Base-by-base conservation (phyloP, 257 asterid genomes). In the Linaria vulgaris region DNA sequence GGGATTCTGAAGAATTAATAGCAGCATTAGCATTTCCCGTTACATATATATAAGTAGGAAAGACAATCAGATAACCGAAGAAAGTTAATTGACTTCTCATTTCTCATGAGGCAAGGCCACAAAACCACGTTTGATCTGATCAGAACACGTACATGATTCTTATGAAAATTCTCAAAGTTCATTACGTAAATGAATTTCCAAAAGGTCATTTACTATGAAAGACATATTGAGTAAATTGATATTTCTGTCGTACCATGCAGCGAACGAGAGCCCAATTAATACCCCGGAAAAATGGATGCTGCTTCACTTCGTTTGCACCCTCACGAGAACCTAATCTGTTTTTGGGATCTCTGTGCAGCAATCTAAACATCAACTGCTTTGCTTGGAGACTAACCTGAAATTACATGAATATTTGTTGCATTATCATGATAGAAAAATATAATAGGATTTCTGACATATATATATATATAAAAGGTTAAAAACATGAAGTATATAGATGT, bases 201-300 rank as follows among this genome's bases (percentile, higher is more conserved):
- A 4, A 44, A 47, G 19, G 21, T 6, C 9, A 19, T 14, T 47
- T 21, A 21, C 8, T 5, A 30, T 16, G n/a, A 25, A 21, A 53
- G 23, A 8, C 27, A 48, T 25, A 67, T 25, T 52, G 11, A 53
- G 41, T 21, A 38, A 53, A 53, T 3, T 34, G 65, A 54, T 44
- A 15, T 62, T 43, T 44, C 4, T 9, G 17, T 44, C 45, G 50
- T 74, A 92, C 99, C 99, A 78, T 74, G 91, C 96, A 82, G 48
- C 99, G 94, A 60, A 92, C 81, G 16, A 92, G 79, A 75, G 97
- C 96, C 99, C 99, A 92, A 30, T 89, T 92, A 62, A 87, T 76
- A 24, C 97, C 97, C 12, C 83, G 80, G 75, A 92, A 92, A 74
- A 92, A 89, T 3, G 96, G 95, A 69, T 89, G 99, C 37, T 73